These are phyloP conservation scores for Saccharomyces hybrid DNA, from an alignment of 1,139 yeast genomes.

Conservation along the genomic window DNA sequence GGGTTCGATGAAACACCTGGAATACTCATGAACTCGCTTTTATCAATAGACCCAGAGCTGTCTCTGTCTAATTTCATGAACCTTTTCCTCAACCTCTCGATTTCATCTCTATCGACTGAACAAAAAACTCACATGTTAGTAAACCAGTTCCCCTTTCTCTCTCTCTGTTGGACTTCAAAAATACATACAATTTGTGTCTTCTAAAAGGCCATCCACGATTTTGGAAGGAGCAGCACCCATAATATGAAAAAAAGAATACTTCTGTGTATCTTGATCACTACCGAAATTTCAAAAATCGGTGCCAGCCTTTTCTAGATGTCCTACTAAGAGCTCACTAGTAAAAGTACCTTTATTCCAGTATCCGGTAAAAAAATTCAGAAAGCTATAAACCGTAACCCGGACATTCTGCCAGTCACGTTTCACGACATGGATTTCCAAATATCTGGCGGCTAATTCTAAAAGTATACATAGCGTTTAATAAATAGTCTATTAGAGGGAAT, in stretches of 20 bases:
- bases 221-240: conserved; percentile 71
- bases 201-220: conserved; percentile 58
- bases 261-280: background rate
- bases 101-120: conserved; percentile 73
- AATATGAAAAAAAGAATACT: conserved; percentile 1
- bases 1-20: conserved; percentile 93
- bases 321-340: background rate
- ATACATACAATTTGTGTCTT: conserved; percentile 59
- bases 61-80: conserved; percentile 95
- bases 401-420: background rate
- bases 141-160: background rate
- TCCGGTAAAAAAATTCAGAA: background rate
- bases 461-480: background rate
- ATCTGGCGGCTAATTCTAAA: background rate
- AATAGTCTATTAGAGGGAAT: background rate
- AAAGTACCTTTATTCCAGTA: background rate
- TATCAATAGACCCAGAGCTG: conserved; percentile 86
- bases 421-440: background rate
- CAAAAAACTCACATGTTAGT: background rate
- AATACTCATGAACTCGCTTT: conserved; percentile 79
- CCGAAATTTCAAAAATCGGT: too few relatives aligned
- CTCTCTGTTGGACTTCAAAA: background rate
- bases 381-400: background rate
- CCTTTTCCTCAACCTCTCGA: conserved; percentile 81
- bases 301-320: background rate